These are phyloP conservation scores for Nannochloropsis gaditana DNA, from an alignment of 108 stramenopile species.

Conservation along the genomic window DNA sequence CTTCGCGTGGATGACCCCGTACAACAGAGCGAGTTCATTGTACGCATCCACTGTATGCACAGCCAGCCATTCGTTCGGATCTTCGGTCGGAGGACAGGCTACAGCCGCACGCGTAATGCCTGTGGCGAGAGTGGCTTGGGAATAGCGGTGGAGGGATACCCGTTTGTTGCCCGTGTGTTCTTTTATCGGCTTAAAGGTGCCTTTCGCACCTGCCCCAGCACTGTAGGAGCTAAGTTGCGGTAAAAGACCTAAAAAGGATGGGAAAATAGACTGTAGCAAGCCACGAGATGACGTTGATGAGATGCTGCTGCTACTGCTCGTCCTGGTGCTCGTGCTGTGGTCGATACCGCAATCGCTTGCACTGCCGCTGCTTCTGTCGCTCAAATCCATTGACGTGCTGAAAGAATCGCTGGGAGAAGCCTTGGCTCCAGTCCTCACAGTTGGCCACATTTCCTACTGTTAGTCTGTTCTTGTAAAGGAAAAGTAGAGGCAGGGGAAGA, in stretches of 20 bases:
- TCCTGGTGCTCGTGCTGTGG: neutral
- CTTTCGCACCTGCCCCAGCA: neutral
- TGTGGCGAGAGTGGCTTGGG: slow-evolving; percentile 21
- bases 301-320: neutral
- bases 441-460: no score
- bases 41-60: slow-evolving; percentile 63
- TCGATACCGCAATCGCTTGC: neutral
- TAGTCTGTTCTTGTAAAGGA: no score
- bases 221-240: neutral
- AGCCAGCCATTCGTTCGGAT: slow-evolving; percentile 59
- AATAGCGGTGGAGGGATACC: neutral
- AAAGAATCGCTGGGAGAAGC: no score
- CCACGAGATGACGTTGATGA: neutral
- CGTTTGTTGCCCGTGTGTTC: slow-evolving; percentile 1
- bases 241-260: neutral
- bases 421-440: no score
- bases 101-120: slow-evolving; percentile 49
- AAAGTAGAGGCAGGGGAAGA: no score
- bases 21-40: slow-evolving; percentile 58
- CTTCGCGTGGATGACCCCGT: slow-evolving; percentile 51
- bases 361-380: no score
- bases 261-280: neutral
- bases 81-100: slow-evolving; percentile 46
- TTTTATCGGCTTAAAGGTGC: slow-evolving; percentile 11
- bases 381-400: no score